Evolutionary conservation across 176 grass and related monocot genomes (phyloP), one percentile per base, ranked within the genome.

Genomic region (Paspalum vaginatum): DNA sequence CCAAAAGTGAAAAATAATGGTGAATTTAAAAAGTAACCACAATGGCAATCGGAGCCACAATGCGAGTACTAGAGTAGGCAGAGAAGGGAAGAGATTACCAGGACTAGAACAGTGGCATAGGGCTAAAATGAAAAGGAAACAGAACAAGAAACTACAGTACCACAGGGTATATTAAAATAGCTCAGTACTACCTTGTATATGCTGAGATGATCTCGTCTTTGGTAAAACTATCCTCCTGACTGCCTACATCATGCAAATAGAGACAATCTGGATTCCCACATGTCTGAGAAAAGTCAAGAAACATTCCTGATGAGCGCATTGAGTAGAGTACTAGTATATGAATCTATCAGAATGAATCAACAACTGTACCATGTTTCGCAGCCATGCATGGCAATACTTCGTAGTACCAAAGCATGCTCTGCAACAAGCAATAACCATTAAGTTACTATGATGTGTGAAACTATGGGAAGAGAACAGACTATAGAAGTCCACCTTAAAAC

Each of bases 181-280:
- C 60, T 57, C 21, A 59, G 32, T 73, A 62, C 64, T 90, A 99
- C 93, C 96, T 93, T 49, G 96, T 99, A 87, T 93, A 99, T 58
- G 93, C 97, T 86, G 97, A 99, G 64, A 99, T 99, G 55, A 99
- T 86, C 76, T 99, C 97, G 80, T 99, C 97, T 85, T 99, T 99
- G 54, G 97, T 99, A 65, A 99, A 99, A 80, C 93, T 96, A 88
- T 99, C 97, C 63, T 99, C 90, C 70, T 99, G 97, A 80, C 82
- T 85, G 67, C 97, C 93, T 70, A 93, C 86, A 57, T 99, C 93
- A 88, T 99, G 97, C 81, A 99, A 90, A 99, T 99, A 99, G 65
- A 99, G 88, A 81, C 97, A 99, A 82, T 99, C 97, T 62, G 93
- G 86, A 93, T 99, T 99, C 82, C 89, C 94, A 90, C 97, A 99